phyloP scores from a whole-genome alignment of 495 filamentous ascomycete genomes.

The Neurospora sublineolata region DNA sequence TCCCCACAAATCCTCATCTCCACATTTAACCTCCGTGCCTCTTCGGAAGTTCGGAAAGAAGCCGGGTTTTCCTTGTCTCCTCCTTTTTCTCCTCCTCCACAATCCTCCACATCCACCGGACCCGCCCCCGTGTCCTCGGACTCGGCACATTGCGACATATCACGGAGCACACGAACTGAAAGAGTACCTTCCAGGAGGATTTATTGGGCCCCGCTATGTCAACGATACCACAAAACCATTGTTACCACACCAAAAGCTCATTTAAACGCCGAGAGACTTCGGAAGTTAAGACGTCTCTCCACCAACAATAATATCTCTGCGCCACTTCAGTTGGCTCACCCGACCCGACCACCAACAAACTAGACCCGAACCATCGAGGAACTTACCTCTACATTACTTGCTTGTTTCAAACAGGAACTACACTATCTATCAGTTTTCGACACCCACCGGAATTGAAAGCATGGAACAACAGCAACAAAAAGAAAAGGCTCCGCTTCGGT shows the following conservation, averaged over 20 bases:
- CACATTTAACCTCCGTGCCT: slow-evolving; percentile 10
- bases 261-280: background rate
- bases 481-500: slow-evolving; percentile 3
- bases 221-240: background rate
- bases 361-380: background rate
- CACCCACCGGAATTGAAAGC: background rate
- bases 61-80: background rate
- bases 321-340: background rate
- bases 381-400: background rate
- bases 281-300: background rate
- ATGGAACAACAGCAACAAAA: background rate
- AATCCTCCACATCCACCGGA: slow-evolving; percentile 2
- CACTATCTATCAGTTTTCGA: background rate
- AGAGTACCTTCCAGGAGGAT: background rate
- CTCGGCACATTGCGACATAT: background rate
- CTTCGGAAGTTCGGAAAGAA: slow-evolving; percentile 17
- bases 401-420: background rate
- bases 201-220: background rate
- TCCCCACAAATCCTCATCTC: slow-evolving; percentile 23
- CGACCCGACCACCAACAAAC: background rate
- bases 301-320: background rate
- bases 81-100: slow-evolving; percentile 1
- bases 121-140: background rate
- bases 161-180: background rate
- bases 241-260: background rate